Evolutionary conservation across 2,329 filamentous ascomycete species (phyloP).

Genomic region (Pyrenophora graminea): DNA sequence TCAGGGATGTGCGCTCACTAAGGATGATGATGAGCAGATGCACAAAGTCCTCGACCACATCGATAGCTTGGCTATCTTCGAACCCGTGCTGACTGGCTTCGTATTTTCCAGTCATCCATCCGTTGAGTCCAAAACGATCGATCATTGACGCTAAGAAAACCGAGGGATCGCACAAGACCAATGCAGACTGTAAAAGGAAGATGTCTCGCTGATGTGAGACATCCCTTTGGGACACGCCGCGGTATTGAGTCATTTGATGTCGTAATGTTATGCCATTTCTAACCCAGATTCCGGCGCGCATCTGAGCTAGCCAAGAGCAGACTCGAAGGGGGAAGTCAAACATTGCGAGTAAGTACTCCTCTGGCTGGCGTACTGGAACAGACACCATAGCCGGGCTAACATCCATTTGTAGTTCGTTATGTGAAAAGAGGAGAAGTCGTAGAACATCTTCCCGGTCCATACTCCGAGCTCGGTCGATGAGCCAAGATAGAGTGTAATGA

Average conservation of each 20-base stretch:
- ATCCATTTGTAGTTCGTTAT: conserved; percentile 69
- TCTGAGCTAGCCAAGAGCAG: conserved; percentile 95
- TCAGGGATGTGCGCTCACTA: conserved; percentile 82
- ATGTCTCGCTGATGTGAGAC: conserved; percentile 94
- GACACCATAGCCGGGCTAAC: conserved; percentile 64
- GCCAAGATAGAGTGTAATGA: conserved; percentile 95
- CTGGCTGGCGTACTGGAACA: conserved; percentile 63
- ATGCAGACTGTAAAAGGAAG: conserved; percentile 86
- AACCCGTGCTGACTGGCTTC: conserved; percentile 67
- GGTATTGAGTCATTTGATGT: conserved; percentile 93
- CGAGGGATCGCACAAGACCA: conserved; percentile 82
- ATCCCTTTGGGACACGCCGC: conserved; percentile 85
- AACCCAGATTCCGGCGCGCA: conserved; percentile 99
- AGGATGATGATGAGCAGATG: conserved; percentile 89
- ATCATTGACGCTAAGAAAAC: conserved; percentile 86
- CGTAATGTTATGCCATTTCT: conserved; percentile 94
- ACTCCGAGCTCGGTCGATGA: conserved; percentile 84
- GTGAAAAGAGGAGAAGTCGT: conserved; percentile 71
- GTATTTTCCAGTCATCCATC: conserved; percentile 86
- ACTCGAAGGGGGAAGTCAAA: conserved; percentile 94
- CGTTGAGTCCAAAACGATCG: conserved; percentile 85
- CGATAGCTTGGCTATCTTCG: conserved; percentile 85
- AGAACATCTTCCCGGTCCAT: conserved; percentile 71
- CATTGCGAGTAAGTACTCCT: conserved; percentile 81
- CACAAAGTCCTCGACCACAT: conserved; percentile 94